Base-by-base conservation (phyloP, 2,329 filamentous ascomycete genomes). In the Penicillium decumbens region DNA sequence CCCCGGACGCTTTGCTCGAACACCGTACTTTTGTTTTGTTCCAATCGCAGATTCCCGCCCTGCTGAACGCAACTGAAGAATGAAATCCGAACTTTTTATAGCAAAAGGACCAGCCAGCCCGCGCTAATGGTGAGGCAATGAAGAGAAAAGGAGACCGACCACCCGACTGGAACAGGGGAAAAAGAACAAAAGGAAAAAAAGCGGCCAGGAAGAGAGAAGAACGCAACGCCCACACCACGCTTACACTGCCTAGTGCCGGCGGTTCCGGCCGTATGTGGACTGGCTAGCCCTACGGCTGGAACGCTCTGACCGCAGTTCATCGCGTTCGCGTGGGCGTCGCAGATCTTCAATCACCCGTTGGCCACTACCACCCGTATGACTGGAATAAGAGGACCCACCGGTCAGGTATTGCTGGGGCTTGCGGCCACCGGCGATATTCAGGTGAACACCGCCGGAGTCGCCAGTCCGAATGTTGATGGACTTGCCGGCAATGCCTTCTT, bases 371-470 rank as follows among this genome's bases (percentile, higher is more conserved):
- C 64, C 63, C 8, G 65, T 64, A 39, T 67, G 66, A 37, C 72
- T 68, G 41, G 59, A 61, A 47, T 58, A 53, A 20, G 56, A 44
- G 25, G 70, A 72, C 4, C 65, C 63, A 6, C 59, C 52, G 23
- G 62, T 58, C 37, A 72, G 55, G 51, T 72, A 72, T 46, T 66
- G 65, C 54, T 68, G 70, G 12, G 68, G 39, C 25, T 43, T 43
- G 27, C 61, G 64, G 29, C 64, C 66, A 39, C 67, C 66, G 47
- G 65, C 68, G 46, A 73, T 71, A 49, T 70, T 72, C 43, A 73
- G 53, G 47, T 70, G 68, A 20, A 72, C 52, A 2, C 56, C 64
- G 38, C 71, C 70, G 18, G 67, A 61, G 5, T 73, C 65, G 25
- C 67, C 68, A 0, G 69, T 65, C 20, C 67, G 66, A 33, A 73